Conservation (phyloP, 257 asterid genomes). For the Verbena officinalis region DNA sequence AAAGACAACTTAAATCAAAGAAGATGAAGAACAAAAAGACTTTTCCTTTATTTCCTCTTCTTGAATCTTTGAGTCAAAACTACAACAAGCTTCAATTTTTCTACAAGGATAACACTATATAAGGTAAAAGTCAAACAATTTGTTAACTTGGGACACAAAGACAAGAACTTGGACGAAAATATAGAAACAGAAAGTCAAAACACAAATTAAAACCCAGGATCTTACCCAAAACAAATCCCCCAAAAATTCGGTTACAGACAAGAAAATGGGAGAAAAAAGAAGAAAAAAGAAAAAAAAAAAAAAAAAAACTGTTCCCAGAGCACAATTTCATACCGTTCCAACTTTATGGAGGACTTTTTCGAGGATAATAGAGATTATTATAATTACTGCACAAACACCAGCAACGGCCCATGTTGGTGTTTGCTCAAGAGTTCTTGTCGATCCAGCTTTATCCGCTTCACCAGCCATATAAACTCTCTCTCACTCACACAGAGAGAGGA, state of each 20-base stretch:
- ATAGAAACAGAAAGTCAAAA: constrained; percentile 9
- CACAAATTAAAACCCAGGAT: background rate
- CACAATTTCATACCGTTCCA: constrained; percentile 54
- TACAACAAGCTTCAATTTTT: background rate
- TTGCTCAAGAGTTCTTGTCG: constrained; percentile 59
- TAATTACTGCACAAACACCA: constrained; percentile 77
- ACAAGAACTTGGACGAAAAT: background rate
- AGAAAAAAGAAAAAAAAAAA: background rate
- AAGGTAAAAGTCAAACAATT: constrained; percentile 1
- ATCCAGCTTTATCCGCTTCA: constrained; percentile 25
- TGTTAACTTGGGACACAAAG: constrained; percentile 5
- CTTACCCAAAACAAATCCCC: constrained; percentile 2
- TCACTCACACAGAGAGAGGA: background rate
- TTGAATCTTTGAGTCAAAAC: background rate
- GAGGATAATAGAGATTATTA: constrained; percentile 65
- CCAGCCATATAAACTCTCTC: constrained; percentile 55
- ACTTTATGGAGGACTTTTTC: constrained; percentile 80
- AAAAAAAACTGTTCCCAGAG: background rate
- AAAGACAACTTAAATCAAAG: background rate
- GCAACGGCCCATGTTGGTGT: constrained; percentile 97
- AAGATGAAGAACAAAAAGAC: background rate
- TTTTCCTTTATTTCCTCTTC: background rate
- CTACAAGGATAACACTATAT: background rate
- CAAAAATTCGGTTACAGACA: background rate
- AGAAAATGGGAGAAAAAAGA: background rate